Conservation (phyloP, 2,329 filamentous ascomycete genomes). For the Microsporum canis region DNA sequence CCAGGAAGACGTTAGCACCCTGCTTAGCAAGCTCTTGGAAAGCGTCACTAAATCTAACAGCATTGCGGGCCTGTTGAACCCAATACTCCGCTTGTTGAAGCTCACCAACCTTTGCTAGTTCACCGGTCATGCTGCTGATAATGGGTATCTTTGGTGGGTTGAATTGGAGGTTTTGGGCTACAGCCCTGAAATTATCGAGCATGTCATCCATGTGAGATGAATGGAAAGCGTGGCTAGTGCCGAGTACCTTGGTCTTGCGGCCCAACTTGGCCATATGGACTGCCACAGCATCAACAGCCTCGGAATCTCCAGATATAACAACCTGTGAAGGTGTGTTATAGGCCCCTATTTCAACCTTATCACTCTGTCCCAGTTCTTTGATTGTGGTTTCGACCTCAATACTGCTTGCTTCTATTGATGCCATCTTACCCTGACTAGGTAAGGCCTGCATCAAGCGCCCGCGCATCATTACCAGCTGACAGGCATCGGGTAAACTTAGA, state of each 20-base stretch:
- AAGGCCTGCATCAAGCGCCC: not conserved
- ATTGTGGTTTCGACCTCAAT: not conserved
- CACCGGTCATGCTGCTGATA: conserved; percentile 1
- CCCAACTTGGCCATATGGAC: not conserved
- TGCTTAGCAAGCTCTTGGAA: not conserved
- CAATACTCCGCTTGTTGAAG: conserved; percentile 1
- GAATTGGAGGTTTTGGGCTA: not conserved
- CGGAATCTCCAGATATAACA: not conserved
- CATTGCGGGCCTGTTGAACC: not conserved
- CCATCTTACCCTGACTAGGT: not conserved
- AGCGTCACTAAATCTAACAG: conserved; percentile 1
- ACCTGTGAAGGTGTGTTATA: conserved; percentile 1
- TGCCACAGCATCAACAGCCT: not conserved
- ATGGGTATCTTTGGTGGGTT: not conserved
- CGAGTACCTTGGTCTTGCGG: not conserved
- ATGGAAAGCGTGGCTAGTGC: conserved; percentile 4
- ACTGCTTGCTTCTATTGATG: not conserved
- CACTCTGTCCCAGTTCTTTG: not conserved
- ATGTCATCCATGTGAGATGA: conserved; percentile 1
- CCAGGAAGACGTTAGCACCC: not conserved
- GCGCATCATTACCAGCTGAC: not conserved
- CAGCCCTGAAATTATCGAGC: conserved; percentile 1
- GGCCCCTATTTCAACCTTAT: not conserved
- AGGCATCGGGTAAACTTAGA: conserved; percentile 23
- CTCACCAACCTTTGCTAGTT: not conserved